Base-by-base conservation (phyloP, 345 rosid species). In the Kandelia obovata region DNA sequence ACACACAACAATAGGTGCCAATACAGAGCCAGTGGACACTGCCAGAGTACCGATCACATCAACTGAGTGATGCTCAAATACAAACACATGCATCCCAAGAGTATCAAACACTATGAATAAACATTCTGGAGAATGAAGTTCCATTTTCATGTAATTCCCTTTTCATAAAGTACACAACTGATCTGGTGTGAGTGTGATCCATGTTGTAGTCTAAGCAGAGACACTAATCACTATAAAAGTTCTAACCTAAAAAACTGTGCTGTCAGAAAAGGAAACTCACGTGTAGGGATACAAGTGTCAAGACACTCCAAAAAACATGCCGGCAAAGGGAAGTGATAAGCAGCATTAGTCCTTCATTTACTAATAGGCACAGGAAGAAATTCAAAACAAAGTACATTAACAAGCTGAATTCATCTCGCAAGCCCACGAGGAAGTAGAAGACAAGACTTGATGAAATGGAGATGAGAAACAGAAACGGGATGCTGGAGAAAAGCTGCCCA, bases 311-410 rank as follows among this genome's bases (percentile, higher is more conserved):
- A 84, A 85, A 92, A 72, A 89, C 78, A 72, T 96, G 81, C 75
- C 78, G 88, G 88, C 92, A 92, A 51, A 90, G 74, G 63, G 92
- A 83, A 74, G 83, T 81, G 35, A 92, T 69, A 34, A 77, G 77
- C 69, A 96, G 89, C 83, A 89, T 83, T 37, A 96, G 70, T 58
- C 99, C 99, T 80, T 96, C 99, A 69, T 92, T 96, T 60, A 88
- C 97, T 35, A 96, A 53, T 63, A 96, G 88, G 83, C 96, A 92
- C 80, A 82, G 78, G 78, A 96, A 96, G 87, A 96, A 85, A 79
- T 96, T 96, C 74, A 96, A 89, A 69, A 96, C 98, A 68, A 92
- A 92, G 87, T 96, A 96, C 99, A 96, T 92, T 77, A 96, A 83
- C 84, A 92, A 81, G 84, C 98, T 89, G 83, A 96, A 96, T 52